Evolutionary conservation across 805 yeast genomes (phyloP).

Genomic region (Saccharomycopsis malanga): DNA sequence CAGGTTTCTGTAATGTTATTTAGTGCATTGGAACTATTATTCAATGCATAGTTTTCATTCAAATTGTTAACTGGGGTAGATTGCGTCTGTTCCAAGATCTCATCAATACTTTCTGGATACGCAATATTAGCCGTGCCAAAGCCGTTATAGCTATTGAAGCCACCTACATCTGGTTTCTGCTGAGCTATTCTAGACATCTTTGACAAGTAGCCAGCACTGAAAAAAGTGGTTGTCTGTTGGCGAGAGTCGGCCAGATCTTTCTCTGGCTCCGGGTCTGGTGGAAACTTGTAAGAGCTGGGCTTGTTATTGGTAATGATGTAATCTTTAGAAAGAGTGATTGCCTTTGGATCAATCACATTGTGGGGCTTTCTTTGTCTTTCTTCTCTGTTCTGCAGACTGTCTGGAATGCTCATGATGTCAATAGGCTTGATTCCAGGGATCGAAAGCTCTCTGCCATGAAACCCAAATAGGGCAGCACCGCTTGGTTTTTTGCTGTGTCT

Average conservation of each 20-base stretch:
- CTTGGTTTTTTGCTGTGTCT: conserved; percentile 56
- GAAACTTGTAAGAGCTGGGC: conserved; percentile 52
- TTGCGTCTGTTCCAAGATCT: conserved; percentile 1
- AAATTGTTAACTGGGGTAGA: neutral
- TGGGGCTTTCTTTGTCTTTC: conserved; percentile 12
- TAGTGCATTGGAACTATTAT: neutral
- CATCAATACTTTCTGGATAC: conserved; percentile 9
- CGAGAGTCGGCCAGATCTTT: neutral
- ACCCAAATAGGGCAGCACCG: conserved; percentile 81
- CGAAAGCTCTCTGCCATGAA: conserved; percentile 56
- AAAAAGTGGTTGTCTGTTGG: neutral
- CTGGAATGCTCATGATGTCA: conserved; percentile 11
- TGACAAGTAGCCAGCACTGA: conserved; percentile 9
- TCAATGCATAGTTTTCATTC: neutral
- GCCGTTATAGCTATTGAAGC: too few species aligned
- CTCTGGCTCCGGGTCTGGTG: conserved; percentile 29
- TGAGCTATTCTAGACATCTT: conserved; percentile 4
- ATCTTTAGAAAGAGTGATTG: conserved; percentile 29
- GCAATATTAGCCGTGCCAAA: neutral
- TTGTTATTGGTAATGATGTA: conserved; percentile 40
- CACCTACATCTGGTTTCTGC: neutral
- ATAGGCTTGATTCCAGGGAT: conserved; percentile 40
- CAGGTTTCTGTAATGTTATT: neutral
- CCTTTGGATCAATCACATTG: conserved; percentile 22
- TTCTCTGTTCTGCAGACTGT: conserved; percentile 24